Evolutionary conservation across 2,329 filamentous ascomycete species (phyloP).

Genomic region (Fusarium sp.): DNA sequence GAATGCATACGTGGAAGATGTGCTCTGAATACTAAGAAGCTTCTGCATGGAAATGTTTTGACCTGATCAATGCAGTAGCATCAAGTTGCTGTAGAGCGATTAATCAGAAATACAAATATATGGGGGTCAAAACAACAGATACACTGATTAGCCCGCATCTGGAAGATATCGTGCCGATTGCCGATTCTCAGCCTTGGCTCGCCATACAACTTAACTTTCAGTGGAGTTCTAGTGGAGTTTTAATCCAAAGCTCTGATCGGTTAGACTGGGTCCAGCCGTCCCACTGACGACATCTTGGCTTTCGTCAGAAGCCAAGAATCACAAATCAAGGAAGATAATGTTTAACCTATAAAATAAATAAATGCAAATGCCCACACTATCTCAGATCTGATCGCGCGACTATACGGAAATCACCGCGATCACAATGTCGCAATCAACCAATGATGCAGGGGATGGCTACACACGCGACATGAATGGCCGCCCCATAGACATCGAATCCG

Average conservation of each 20-base stretch:
- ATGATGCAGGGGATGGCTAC: neutral
- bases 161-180: neutral
- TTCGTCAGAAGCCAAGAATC: neutral
- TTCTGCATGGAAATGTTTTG: no score
- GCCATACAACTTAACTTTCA: neutral
- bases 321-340: neutral
- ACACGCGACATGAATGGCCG: neutral
- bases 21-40: no score
- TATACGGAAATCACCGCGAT: neutral
- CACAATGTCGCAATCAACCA: neutral
- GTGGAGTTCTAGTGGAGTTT: neutral
- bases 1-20: no score
- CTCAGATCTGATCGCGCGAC: neutral
- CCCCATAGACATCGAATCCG: neutral
- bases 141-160: rapidly evolving
- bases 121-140: no score
- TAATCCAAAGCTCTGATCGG: neutral
- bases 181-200: neutral
- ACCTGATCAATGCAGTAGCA: no score
- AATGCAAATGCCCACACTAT: neutral
- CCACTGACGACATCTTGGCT: neutral
- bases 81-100: no score
- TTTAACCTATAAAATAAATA: rapidly evolving
- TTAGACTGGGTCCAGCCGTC: neutral
- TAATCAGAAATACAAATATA: no score